Percentiles rank a stretch among this genome's conserved stretches.
phyloP scores from a whole-genome alignment of 2,329 filamentous ascomycete species.

The Colletotrichum sidae region DNA sequence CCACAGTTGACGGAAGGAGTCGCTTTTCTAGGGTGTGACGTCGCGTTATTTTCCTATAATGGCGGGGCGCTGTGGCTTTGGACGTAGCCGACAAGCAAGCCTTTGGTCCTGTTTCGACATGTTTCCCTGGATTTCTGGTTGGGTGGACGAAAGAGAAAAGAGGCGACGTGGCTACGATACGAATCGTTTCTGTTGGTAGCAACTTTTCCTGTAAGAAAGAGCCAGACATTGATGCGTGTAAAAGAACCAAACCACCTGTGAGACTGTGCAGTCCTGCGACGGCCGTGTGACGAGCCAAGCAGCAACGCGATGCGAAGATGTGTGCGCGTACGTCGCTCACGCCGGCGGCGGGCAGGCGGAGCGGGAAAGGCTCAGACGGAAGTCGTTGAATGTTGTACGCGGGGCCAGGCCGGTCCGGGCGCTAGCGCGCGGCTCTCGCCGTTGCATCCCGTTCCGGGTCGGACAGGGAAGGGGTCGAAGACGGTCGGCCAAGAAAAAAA shows the following conservation, averaged over 20 bases:
- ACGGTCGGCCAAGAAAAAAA: background rate
- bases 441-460: constrained; percentile 37
- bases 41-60: constrained; percentile 24
- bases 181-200: constrained; percentile 26
- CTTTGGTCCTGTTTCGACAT: constrained; percentile 19
- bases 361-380: constrained; percentile 19
- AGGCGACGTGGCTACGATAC: constrained; percentile 30
- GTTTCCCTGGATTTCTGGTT: constrained; percentile 26
- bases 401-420: constrained; percentile 15
- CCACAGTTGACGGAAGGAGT: constrained; percentile 20
- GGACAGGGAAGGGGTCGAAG: constrained; percentile 14
- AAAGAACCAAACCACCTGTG: constrained; percentile 5
- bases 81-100: constrained; percentile 1
- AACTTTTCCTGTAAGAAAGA: constrained; percentile 20
- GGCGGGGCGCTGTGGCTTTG: constrained; percentile 13
- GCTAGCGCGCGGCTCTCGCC: constrained; percentile 37
- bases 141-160: constrained; percentile 2
- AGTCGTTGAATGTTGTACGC: constrained; percentile 33
- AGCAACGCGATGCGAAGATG: too few relatives aligned
- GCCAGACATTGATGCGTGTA: background rate
- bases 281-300: too few relatives aligned
- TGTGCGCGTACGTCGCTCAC: too few relatives aligned
- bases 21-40: constrained; percentile 25
- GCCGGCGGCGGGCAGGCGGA: constrained; percentile 11
- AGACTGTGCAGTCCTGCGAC: background rate